Percentiles rank a stretch among this genome's conserved stretches.
Conservation (phyloP, 2,329 filamentous ascomycete species). For the Stachybotrys elegans region DNA sequence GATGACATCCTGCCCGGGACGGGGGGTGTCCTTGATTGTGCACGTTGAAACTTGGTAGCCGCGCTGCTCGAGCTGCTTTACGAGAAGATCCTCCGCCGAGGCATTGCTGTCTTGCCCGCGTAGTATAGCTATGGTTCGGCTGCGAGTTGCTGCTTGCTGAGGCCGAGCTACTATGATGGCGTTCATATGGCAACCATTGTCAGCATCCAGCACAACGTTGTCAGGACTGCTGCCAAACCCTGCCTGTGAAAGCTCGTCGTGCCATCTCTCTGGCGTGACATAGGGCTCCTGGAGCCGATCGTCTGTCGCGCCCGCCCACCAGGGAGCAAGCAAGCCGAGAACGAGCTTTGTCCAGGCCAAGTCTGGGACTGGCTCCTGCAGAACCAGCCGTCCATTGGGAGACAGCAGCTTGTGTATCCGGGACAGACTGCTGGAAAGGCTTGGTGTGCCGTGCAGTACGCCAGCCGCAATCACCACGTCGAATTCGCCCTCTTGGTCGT, state of each 20-base stretch:
- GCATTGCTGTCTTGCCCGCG: neutral
- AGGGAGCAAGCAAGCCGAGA: constrained; percentile 22
- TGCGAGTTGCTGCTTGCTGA: neutral
- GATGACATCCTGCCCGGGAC: constrained; percentile 18
- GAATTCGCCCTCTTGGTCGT: constrained; percentile 17
- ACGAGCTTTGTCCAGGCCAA: constrained; percentile 21
- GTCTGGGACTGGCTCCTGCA: constrained; percentile 21
- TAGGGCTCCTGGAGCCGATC: constrained; percentile 20
- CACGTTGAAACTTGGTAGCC: constrained; percentile 12
- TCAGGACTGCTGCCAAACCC: constrained; percentile 15
- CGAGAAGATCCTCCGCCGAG: neutral
- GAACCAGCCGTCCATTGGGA: constrained; percentile 23
- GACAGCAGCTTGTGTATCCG: constrained; percentile 27
- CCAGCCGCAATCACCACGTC: constrained; percentile 32
- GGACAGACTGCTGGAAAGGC: constrained; percentile 16
- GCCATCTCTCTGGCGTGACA: constrained; percentile 18
- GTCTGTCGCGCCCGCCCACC: constrained; percentile 30
- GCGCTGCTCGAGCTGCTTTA: constrained; percentile 7
- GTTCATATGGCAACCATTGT: constrained; percentile 10
- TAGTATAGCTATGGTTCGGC: constrained; percentile 3
- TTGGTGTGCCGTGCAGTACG: constrained; percentile 30
- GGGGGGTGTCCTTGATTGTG: constrained; percentile 10
- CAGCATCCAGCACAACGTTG: constrained; percentile 14
- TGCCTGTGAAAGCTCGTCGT: constrained; percentile 16
- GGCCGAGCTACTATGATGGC: constrained; percentile 8